Evolutionary conservation across 768 basidiomycete genomes (phyloP).

Genomic region (Favolaschia claudopus): DNA sequence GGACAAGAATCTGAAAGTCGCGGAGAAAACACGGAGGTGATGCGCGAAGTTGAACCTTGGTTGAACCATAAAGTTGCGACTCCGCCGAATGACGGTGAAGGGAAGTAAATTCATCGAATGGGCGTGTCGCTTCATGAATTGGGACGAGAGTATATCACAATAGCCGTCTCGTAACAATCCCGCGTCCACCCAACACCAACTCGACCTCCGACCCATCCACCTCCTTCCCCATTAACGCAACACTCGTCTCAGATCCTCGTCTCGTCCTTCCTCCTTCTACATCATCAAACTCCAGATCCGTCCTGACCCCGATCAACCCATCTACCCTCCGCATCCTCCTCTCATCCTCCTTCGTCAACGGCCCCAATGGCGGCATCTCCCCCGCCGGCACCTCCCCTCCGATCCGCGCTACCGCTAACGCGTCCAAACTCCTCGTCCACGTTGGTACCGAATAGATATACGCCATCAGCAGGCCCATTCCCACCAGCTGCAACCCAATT

Average conservation of each 20-base stretch:
- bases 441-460: constrained; percentile 3
- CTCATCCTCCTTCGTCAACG: neutral
- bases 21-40: too few relatives aligned
- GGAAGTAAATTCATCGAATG: too few relatives aligned
- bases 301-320: neutral
- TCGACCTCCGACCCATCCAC: too few relatives aligned
- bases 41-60: too few relatives aligned
- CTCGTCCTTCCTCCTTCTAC: neutral
- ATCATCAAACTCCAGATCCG: too few relatives aligned
- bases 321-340: neutral
- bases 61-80: too few relatives aligned
- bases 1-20: too few relatives aligned
- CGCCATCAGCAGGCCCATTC: neutral
- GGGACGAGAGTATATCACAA: too few relatives aligned
- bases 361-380: neutral
- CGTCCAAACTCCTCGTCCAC: neutral
- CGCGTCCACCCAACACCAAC: too few relatives aligned
- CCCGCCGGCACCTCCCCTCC: neutral
- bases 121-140: too few relatives aligned
- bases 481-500: constrained; percentile 1
- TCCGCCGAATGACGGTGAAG: too few relatives aligned
- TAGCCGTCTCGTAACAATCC: too few relatives aligned
- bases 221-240: neutral
- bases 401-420: neutral
- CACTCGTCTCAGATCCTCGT: neutral